phyloP scores from a whole-genome alignment of 2,329 filamentous ascomycete species.

The Trichoderma sp. region DNA sequence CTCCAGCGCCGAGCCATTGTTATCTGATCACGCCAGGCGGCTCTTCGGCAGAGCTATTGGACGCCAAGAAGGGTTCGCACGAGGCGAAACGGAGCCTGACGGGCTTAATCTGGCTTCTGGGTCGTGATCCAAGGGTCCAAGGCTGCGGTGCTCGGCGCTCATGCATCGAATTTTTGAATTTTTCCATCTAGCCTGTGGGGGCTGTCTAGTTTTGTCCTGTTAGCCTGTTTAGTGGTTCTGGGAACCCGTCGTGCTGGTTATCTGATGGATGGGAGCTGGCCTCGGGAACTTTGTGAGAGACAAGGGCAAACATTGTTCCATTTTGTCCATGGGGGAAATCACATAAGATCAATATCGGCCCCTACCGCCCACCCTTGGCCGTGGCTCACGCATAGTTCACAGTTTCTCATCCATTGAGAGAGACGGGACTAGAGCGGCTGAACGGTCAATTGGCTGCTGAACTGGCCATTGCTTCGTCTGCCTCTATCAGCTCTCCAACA shows the following conservation, averaged over 20 bases:
- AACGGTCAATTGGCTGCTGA: not conserved
- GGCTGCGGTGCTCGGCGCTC: constrained; percentile 5
- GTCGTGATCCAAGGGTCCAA: not conserved
- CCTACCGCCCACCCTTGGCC: not conserved
- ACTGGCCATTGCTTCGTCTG: not conserved
- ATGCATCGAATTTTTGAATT: constrained; percentile 14
- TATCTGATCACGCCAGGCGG: constrained; percentile 22
- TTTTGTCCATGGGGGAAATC: not conserved
- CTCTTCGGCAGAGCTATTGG: constrained; percentile 15
- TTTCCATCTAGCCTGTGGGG: constrained; percentile 16
- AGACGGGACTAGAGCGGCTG: not conserved
- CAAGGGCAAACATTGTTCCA: not conserved
- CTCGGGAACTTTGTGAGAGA: not conserved
- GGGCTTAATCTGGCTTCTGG: not conserved
- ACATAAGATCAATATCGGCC: not conserved
- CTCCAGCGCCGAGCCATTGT: constrained; percentile 8
- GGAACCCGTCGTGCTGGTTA: not conserved
- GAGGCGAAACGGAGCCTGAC: constrained; percentile 14
- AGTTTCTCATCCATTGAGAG: not conserved
- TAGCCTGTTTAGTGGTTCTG: not conserved
- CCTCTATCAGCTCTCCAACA: not conserved
- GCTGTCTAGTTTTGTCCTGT: not conserved
- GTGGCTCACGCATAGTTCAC: not conserved
- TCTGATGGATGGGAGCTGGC: constrained; percentile 9
- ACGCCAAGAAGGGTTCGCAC: not conserved